These are phyloP conservation scores for Amauroascus verrucosus DNA, from an alignment of 2,329 filamentous ascomycete genomes.

Conservation along the genomic window DNA sequence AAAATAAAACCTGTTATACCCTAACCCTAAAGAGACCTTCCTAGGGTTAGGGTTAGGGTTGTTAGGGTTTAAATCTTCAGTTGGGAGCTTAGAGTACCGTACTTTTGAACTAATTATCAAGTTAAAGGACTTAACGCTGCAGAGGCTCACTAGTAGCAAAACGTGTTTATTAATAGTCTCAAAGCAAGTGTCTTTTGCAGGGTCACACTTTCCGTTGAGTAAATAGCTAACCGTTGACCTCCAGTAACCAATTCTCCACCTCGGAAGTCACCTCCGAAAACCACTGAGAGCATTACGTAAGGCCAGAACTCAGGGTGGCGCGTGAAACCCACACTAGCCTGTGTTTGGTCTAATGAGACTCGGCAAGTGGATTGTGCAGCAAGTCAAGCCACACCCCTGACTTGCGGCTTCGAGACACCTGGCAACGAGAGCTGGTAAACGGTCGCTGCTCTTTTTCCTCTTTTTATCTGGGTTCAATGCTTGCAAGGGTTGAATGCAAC, in stretches of 20 bases:
- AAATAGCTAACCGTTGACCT: too few species aligned
- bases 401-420: not conserved
- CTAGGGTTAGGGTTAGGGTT: not conserved
- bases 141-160: too few species aligned
- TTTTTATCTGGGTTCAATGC: not conserved
- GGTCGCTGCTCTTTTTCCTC: not conserved
- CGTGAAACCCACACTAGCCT: not conserved
- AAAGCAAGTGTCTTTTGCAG: too few species aligned
- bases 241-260: too few species aligned
- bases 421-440: too few species aligned
- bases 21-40: conserved; percentile 3
- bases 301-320: not conserved
- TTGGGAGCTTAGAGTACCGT: too few species aligned
- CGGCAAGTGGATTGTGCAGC: not conserved
- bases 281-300: not conserved
- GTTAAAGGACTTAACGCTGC: too few species aligned
- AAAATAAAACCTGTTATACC: conserved; percentile 5
- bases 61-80: not conserved
- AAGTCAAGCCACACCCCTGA: conserved; percentile 1
- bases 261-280: too few species aligned
- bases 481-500: conserved; percentile 1
- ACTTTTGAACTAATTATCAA: too few species aligned
- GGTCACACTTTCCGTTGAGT: too few species aligned
- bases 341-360: not conserved
- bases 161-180: too few species aligned